A percentile compares a stretch with the other conserved stretches of the same genome.
These are phyloP conservation scores for Pythium apleroticum DNA, from an alignment of 352 stramenopile genomes.

Conservation along the genomic window DNA sequence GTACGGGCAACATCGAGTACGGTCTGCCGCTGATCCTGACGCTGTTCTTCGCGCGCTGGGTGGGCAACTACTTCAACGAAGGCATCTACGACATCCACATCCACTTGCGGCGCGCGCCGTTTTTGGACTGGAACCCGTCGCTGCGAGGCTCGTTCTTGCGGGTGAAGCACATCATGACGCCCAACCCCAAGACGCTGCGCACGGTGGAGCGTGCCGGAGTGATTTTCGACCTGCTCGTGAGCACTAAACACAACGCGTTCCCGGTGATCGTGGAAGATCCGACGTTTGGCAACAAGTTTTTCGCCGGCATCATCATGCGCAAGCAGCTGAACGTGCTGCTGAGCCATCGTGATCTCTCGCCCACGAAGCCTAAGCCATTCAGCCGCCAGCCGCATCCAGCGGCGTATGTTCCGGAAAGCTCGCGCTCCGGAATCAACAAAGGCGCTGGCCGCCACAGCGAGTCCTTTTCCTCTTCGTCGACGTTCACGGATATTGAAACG, in stretches of 20 bases:
- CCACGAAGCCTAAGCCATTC: slow-evolving; percentile 75
- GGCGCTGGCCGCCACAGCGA: neutral
- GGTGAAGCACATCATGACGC: slow-evolving; percentile 94
- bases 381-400: slow-evolving; percentile 59
- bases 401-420: slow-evolving; percentile 38
- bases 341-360: slow-evolving; percentile 60
- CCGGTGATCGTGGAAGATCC: slow-evolving; percentile 86
- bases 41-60: slow-evolving; percentile 95
- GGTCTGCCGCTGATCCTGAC: slow-evolving; percentile 97
- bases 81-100: slow-evolving; percentile 99
- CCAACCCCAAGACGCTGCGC: slow-evolving; percentile 92
- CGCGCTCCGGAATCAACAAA: slow-evolving; percentile 29
- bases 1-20: slow-evolving; percentile 98
- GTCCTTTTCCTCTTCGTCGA: slow-evolving; percentile 11
- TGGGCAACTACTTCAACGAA: slow-evolving; percentile 98
- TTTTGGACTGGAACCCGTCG: slow-evolving; percentile 78
- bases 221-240: slow-evolving; percentile 93
- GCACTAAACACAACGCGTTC: slow-evolving; percentile 86
- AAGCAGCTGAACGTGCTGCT: slow-evolving; percentile 84
- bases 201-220: slow-evolving; percentile 90
- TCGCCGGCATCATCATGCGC: slow-evolving; percentile 76
- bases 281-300: slow-evolving; percentile 80
- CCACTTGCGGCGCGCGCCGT: slow-evolving; percentile 85
- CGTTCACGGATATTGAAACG: slow-evolving; percentile 13
- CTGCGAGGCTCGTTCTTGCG: slow-evolving; percentile 64